These are phyloP conservation scores for Jatropha multifida DNA, from an alignment of 441 rosid genomes.

Conservation along the genomic window DNA sequence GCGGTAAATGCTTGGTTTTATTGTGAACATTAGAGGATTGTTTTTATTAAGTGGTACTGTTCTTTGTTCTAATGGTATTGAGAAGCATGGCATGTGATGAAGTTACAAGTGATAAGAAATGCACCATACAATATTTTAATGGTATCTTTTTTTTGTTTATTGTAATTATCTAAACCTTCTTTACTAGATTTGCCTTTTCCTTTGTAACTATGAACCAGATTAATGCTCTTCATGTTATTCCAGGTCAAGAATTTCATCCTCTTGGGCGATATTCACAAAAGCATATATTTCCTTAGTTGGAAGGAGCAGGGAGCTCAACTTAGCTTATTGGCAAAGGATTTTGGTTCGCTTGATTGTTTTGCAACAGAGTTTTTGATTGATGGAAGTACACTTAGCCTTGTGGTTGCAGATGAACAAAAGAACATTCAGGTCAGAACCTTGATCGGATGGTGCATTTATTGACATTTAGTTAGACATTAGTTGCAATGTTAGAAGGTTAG, in stretches of 20 bases:
- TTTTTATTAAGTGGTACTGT: background rate
- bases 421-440: slow-evolving; percentile 69
- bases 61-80: background rate
- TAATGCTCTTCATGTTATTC: slow-evolving; percentile 18
- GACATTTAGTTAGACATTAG: background rate
- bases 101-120: background rate
- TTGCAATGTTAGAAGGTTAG: slow-evolving; percentile 7
- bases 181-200: background rate
- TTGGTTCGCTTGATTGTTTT: slow-evolving; percentile 89
- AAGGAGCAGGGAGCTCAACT: slow-evolving; percentile 98
- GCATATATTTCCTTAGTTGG: slow-evolving; percentile 97
- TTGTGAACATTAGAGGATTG: background rate
- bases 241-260: slow-evolving; percentile 94
- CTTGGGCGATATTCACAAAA: slow-evolving; percentile 89
- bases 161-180: background rate
- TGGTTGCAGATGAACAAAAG: slow-evolving; percentile 94
- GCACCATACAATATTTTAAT: background rate
- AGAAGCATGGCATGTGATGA: slow-evolving; percentile 8
- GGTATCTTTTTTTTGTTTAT: background rate
- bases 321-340: slow-evolving; percentile 91
- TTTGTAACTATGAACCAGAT: background rate
- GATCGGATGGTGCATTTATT: background rate
- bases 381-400: slow-evolving; percentile 92
- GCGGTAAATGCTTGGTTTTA: background rate
- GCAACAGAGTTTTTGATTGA: slow-evolving; percentile 98